These are phyloP conservation scores for Biscogniauxia sp. DNA, from an alignment of 2,329 filamentous ascomycete genomes.

Conservation along the genomic window DNA sequence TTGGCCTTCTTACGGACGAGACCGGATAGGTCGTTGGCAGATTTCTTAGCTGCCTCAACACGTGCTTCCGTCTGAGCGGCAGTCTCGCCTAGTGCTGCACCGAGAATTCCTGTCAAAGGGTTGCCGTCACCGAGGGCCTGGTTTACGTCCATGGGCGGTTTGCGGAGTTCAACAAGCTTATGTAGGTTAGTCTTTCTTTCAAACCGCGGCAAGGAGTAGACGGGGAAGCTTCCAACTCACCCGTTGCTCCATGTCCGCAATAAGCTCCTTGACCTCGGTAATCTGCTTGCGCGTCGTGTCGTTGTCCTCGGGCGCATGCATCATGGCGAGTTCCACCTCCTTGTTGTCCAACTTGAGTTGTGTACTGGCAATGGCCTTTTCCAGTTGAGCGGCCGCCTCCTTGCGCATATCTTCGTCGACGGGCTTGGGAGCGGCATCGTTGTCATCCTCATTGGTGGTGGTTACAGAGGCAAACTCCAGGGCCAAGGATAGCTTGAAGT, in stretches of 20 bases:
- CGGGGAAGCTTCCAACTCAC: conserved; percentile 44
- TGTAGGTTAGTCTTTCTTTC: conserved; percentile 17
- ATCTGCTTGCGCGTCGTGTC: conserved; percentile 62
- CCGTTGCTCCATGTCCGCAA: conserved; percentile 75
- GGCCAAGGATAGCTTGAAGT: conserved; percentile 94
- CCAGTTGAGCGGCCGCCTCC: conserved; percentile 69
- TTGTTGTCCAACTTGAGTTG: conserved; percentile 68
- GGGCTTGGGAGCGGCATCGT: conserved; percentile 42
- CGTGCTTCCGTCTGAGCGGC: conserved; percentile 59
- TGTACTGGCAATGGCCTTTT: conserved; percentile 71
- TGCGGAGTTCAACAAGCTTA: conserved; percentile 66
- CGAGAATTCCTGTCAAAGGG: conserved; percentile 58
- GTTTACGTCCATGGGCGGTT: conserved; percentile 58
- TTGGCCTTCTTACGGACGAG: conserved; percentile 65
- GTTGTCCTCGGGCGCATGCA: conserved; percentile 64
- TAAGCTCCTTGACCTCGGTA: conserved; percentile 72
- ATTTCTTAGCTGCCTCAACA: conserved; percentile 70
- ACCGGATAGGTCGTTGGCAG: conserved; percentile 70
- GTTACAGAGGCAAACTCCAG: conserved; percentile 89
- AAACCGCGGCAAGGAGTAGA: conserved; percentile 20
- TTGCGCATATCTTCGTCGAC: conserved; percentile 69
- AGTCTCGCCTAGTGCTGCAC: conserved; percentile 61
- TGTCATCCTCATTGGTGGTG: conserved; percentile 51
- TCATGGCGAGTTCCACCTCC: conserved; percentile 62
- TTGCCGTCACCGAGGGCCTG: conserved; percentile 52